Conservation (phyloP, 192 early-diverging fungal species). For the Coemansia sp. region DNA sequence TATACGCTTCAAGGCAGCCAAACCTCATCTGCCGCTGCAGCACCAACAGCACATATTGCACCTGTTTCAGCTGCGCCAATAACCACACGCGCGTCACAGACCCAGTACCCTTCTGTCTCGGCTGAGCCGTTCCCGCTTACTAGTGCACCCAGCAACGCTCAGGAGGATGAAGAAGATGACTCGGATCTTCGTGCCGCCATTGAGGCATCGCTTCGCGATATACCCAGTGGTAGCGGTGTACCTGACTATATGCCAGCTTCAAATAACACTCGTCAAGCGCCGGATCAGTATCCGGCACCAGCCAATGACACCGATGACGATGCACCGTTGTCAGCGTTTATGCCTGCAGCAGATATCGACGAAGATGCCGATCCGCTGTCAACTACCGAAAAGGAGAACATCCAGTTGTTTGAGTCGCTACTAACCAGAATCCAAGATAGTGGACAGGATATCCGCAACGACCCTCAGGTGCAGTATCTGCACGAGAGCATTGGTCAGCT, state of each 20-base stretch:
- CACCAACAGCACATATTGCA: not conserved
- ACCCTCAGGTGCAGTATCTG: slow-evolving; percentile 78
- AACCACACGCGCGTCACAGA: slow-evolving; percentile 5
- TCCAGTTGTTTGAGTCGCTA: slow-evolving; percentile 84
- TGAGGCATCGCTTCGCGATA: slow-evolving; percentile 72
- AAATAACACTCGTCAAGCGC: slow-evolving; percentile 1
- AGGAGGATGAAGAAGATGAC: slow-evolving; percentile 62
- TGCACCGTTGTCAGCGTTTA: slow-evolving; percentile 30
- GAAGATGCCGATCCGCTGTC: slow-evolving; percentile 64
- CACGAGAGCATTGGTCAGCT: slow-evolving; percentile 85
- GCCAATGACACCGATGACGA: slow-evolving; percentile 10
- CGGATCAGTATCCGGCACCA: not conserved
- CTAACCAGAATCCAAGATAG: slow-evolving; percentile 76
- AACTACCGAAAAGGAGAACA: slow-evolving; percentile 80
- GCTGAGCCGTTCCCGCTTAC: slow-evolving; percentile 41
- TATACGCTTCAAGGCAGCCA: slow-evolving; percentile 29
- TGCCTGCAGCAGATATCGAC: slow-evolving; percentile 30
- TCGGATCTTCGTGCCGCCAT: slow-evolving; percentile 74
- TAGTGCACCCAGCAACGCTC: slow-evolving; percentile 19
- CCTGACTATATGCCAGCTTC: slow-evolving; percentile 27
- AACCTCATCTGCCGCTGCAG: slow-evolving; percentile 4
- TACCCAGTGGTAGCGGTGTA: slow-evolving; percentile 22
- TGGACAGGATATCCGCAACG: slow-evolving; percentile 74
- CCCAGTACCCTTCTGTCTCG: slow-evolving; percentile 23
- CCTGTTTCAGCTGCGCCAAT: slow-evolving; percentile 4